Evolutionary conservation across 352 stramenopile species (phyloP).

Genomic region (Globisporangium orthogonon): DNA sequence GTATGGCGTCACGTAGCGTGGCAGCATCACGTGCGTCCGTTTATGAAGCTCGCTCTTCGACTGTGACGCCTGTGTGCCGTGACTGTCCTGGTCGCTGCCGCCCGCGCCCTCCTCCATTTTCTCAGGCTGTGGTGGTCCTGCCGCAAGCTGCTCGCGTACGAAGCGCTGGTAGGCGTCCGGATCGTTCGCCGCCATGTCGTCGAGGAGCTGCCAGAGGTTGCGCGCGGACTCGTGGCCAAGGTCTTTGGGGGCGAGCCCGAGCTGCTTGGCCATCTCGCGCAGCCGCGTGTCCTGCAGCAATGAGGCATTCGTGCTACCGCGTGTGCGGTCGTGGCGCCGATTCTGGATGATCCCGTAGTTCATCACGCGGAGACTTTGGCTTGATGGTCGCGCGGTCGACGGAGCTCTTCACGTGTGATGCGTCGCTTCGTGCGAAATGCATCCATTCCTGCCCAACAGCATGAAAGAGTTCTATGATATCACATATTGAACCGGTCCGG

Average conservation of each 20-base stretch:
- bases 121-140: slow-evolving; percentile 30
- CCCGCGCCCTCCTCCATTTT: background rate
- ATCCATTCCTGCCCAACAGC: background rate
- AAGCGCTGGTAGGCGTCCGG: slow-evolving; percentile 69
- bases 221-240: slow-evolving; percentile 64
- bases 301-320: slow-evolving; percentile 13
- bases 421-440: background rate
- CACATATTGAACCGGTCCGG: background rate
- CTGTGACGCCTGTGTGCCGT: background rate
- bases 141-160: slow-evolving; percentile 74
- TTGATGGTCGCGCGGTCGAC: no score
- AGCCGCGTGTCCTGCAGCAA: slow-evolving; percentile 52
- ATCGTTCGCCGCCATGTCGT: slow-evolving; percentile 65
- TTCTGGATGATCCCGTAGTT: slow-evolving; percentile 87
- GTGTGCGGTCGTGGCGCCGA: slow-evolving; percentile 31
- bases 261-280: slow-evolving; percentile 79
- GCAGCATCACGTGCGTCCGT: slow-evolving; percentile 7
- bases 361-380: slow-evolving; percentile 22
- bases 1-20: slow-evolving; percentile 52
- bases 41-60: background rate
- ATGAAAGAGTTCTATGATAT: background rate
- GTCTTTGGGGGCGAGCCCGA: slow-evolving; percentile 64
- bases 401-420: no score
- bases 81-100: slow-evolving; percentile 1
- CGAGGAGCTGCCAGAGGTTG: slow-evolving; percentile 65